A percentile compares a stretch with the other conserved stretches of the same genome.
Conservation (phyloP, 495 filamentous ascomycete genomes). For the Aspergillus haitiensis region DNA sequence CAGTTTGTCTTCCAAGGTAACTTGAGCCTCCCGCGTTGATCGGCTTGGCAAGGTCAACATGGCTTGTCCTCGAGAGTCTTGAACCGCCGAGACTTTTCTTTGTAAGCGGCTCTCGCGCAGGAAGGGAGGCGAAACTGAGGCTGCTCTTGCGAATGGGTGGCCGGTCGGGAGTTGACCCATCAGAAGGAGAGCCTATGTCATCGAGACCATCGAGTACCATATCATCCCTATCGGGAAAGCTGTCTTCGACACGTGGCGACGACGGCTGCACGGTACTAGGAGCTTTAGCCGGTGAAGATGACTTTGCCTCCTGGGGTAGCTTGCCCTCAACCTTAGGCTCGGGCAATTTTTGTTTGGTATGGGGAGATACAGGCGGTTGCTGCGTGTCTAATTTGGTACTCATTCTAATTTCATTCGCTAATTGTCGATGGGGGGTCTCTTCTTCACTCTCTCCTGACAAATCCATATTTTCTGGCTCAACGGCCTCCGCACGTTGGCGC, state of each 20-base stretch:
- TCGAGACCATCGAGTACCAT: constrained; percentile 52
- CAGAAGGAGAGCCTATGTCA: constrained; percentile 60
- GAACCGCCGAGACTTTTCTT: constrained; percentile 78
- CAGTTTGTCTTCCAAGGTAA: constrained; percentile 57
- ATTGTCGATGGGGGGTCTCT: constrained; percentile 22
- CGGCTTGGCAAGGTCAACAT: constrained; percentile 65
- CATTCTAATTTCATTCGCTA: constrained; percentile 15
- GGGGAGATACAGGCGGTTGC: constrained; percentile 27
- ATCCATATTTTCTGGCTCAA: constrained; percentile 35
- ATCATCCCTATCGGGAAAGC: constrained; percentile 47
- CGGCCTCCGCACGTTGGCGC: constrained; percentile 40
- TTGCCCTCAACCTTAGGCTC: constrained; percentile 12
- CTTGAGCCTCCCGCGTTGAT: constrained; percentile 44
- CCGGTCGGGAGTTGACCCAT: constrained; percentile 60
- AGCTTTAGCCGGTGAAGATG: constrained; percentile 28
- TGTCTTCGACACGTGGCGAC: constrained; percentile 26
- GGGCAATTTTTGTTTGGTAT: neutral
- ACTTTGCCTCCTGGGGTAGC: constrained; percentile 8
- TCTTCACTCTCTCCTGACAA: constrained; percentile 26
- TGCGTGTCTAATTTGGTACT: constrained; percentile 21
- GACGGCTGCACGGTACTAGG: constrained; percentile 10
- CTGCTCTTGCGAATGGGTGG: constrained; percentile 85
- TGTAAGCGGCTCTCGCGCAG: constrained; percentile 81
- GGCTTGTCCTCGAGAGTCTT: constrained; percentile 72
- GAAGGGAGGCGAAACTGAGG: constrained; percentile 86